phyloP scores from a whole-genome alignment of 345 rosid genomes.

The Salix brachista region DNA sequence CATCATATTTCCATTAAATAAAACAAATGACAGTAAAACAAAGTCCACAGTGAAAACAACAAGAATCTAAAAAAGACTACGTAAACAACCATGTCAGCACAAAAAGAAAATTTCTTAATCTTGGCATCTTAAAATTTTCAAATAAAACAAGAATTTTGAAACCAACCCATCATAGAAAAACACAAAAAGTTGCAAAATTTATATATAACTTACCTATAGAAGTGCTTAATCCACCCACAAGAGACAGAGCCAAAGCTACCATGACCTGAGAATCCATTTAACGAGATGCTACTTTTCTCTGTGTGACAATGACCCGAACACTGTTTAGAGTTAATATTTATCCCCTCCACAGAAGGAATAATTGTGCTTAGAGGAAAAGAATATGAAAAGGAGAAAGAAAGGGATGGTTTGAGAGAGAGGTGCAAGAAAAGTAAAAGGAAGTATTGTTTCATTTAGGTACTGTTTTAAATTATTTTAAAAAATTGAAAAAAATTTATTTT shows the following conservation, averaged over 20 bases:
- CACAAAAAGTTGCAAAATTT: neutral
- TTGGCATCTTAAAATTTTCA: no score
- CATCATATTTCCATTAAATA: no score
- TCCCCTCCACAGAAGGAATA: conserved; percentile 5
- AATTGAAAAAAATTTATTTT: no score
- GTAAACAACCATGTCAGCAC: no score
- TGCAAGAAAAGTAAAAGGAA: neutral
- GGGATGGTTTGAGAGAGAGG: conserved; percentile 18
- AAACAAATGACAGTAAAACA: no score
- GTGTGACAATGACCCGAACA: neutral
- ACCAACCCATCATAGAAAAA: neutral
- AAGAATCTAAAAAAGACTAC: neutral
- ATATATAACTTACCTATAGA: conserved; percentile 22
- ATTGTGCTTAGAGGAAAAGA: neutral
- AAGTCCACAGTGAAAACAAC: neutral
- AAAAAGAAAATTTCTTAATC: no score
- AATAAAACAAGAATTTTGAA: neutral
- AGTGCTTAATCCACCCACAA: conserved; percentile 33
- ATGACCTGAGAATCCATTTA: conserved; percentile 71
- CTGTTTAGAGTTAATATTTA: neutral
- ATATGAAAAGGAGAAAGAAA: conserved; percentile 17
- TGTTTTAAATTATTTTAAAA: no score
- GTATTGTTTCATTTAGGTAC: neutral
- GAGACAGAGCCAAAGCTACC: conserved; percentile 30
- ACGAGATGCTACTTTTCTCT: neutral